These are phyloP conservation scores for Ilyonectria robusta DNA, from an alignment of 2,329 filamentous ascomycete species.

Conservation along the genomic window DNA sequence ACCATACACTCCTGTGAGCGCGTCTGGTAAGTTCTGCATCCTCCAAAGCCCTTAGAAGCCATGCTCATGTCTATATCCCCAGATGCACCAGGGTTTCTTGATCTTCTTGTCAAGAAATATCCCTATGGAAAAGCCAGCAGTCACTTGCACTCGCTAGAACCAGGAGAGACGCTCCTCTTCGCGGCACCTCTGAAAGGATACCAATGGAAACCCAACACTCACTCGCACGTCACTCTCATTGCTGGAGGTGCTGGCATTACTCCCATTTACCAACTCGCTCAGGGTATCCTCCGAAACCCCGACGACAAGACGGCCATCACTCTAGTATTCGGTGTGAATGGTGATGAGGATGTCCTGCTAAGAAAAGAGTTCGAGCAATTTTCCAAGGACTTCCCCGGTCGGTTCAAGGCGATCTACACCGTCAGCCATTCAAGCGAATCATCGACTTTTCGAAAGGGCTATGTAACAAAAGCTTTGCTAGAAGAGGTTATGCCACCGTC, in stretches of 20 bases:
- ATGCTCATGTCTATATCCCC: not conserved
- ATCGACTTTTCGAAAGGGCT: conserved; percentile 65
- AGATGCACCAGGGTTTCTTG: conserved; percentile 70
- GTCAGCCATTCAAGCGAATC: conserved; percentile 64
- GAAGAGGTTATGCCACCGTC: conserved; percentile 60
- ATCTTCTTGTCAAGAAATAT: conserved; percentile 78
- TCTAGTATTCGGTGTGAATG: conserved; percentile 77
- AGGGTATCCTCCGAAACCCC: conserved; percentile 73
- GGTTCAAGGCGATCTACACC: conserved; percentile 71
- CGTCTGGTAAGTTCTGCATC: conserved; percentile 57
- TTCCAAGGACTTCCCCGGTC: conserved; percentile 64
- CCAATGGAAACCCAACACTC: conserved; percentile 66
- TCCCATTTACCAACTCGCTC: conserved; percentile 76
- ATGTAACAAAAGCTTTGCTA: conserved; percentile 70
- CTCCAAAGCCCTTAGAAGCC: conserved; percentile 40
- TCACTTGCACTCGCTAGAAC: conserved; percentile 75
- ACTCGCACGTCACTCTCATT: conserved; percentile 71
- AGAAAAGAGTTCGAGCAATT: conserved; percentile 69
- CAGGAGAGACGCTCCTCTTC: conserved; percentile 74
- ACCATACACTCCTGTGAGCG: conserved; percentile 76
- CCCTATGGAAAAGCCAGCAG: conserved; percentile 74
- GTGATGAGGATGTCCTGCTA: conserved; percentile 71
- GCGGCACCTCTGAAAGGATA: conserved; percentile 68
- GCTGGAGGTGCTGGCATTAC: conserved; percentile 82
- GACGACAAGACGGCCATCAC: conserved; percentile 74